Evolutionary conservation across 164 flowering plant species (phyloP).

Genomic region (Chimonanthus praecox): DNA sequence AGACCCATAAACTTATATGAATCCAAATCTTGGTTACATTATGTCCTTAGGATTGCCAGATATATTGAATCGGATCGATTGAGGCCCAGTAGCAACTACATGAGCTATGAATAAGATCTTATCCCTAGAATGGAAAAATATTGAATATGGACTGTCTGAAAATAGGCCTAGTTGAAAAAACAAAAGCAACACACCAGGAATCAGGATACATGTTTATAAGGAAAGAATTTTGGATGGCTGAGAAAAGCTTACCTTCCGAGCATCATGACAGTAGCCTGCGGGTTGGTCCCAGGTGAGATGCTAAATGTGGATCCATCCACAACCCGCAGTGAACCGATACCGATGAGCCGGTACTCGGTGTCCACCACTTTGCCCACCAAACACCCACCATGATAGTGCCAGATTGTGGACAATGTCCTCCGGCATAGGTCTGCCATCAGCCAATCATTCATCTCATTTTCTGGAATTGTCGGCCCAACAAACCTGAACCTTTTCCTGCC

Average conservation of each 20-base stretch:
- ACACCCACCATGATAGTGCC: conserved; percentile 98
- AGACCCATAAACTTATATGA: too few relatives aligned
- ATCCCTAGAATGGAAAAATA: too few relatives aligned
- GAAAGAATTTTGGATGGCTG: too few relatives aligned
- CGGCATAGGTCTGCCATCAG: conserved; percentile 66
- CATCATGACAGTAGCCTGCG: conserved; percentile 92
- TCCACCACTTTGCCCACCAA: conserved; percentile 79
- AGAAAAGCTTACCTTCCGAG: conserved; percentile 52
- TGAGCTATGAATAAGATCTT: too few relatives aligned
- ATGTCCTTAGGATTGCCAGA: too few relatives aligned
- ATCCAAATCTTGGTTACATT: too few relatives aligned
- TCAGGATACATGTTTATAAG: too few relatives aligned
- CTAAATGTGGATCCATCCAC: conserved; percentile 75
- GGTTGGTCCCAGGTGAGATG: conserved; percentile 87
- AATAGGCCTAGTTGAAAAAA: too few relatives aligned
- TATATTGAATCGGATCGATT: too few relatives aligned
- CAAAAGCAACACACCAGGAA: too few relatives aligned
- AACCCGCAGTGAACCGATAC: conserved; percentile 53
- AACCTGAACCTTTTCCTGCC: conserved; percentile 44
- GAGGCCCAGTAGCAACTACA: too few relatives aligned
- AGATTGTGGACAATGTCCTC: conserved; percentile 74
- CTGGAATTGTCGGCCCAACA: conserved; percentile 59
- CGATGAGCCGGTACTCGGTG: conserved; percentile 39
- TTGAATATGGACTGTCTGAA: too few relatives aligned
- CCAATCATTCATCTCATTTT: conserved; percentile 24